Conservation (phyloP, 2,329 filamentous ascomycete genomes). For the Monosporascus ibericus region DNA sequence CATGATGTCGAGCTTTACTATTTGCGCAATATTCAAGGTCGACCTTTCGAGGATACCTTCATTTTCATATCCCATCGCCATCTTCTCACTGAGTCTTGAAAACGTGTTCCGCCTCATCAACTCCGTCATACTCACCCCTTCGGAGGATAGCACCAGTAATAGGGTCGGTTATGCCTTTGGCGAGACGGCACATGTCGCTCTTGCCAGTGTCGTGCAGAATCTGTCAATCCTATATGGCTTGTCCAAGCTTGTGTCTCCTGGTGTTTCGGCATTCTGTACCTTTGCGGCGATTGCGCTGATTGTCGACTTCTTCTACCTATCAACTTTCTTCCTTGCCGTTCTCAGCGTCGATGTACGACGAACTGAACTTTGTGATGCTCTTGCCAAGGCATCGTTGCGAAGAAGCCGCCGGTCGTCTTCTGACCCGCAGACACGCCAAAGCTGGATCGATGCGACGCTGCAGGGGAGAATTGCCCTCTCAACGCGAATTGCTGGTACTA, state of each 20-base stretch:
- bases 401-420: slow-evolving; percentile 17
- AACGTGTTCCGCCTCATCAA: slow-evolving; percentile 77
- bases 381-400: slow-evolving; percentile 50
- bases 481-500: slow-evolving; percentile 68
- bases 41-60: slow-evolving; percentile 70
- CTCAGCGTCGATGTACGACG: slow-evolving; percentile 73
- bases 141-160: slow-evolving; percentile 60
- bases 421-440: slow-evolving; percentile 29
- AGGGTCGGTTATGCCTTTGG: slow-evolving; percentile 71
- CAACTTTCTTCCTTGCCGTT: slow-evolving; percentile 75
- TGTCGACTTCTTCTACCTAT: slow-evolving; percentile 71
- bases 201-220: slow-evolving; percentile 64
- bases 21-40: slow-evolving; percentile 70
- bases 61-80: slow-evolving; percentile 69
- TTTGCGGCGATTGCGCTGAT: slow-evolving; percentile 70
- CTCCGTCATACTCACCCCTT: slow-evolving; percentile 65
- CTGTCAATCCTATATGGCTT: slow-evolving; percentile 58
- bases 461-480: slow-evolving; percentile 61
- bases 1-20: slow-evolving; percentile 71
- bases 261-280: slow-evolving; percentile 68
- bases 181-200: slow-evolving; percentile 62
- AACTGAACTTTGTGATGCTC: slow-evolving; percentile 67
- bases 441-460: slow-evolving; percentile 57
- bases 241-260: slow-evolving; percentile 61
- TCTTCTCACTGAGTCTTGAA: slow-evolving; percentile 70